Evolutionary conservation across 352 stramenopile species (phyloP), one percentile per base, ranked within the genome.

Genomic region (Phytophthora podocarpi): DNA sequence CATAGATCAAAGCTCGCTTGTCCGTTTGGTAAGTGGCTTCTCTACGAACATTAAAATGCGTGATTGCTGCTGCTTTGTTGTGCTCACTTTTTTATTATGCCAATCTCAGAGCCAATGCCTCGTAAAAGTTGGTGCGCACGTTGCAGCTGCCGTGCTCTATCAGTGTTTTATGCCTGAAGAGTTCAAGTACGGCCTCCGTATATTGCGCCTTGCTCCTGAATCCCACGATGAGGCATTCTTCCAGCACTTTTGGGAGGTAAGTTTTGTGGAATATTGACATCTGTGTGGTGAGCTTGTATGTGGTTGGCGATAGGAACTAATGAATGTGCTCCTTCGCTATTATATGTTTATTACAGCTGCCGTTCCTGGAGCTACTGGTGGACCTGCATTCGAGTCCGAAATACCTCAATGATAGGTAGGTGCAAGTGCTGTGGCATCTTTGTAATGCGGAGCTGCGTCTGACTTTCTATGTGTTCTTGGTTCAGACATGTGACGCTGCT

Each of bases 241-340:
- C 48, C 86, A 95, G 80, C 93, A 92, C 62, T 92, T 93, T 68
- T 95, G 84, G 83, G 78, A 91, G 82, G 82, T 91, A 74, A 32
- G 27, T 52, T 12, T 24, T 40, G 28, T 37, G n/a, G 18, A 16
- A 37, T 34, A 18, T 35, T 39, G n/a, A 16, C 8, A 5, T 16
- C 20, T 3, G 24, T 35, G 12, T 50, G n/a, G 20, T 20, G 27
- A 6, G n/a, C n/a, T 20, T 43, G 20, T 28, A 32, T 31, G 34
- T 16, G 34, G 15, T 21, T 10, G 3, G 41, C 66, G 21, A 21
- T 31, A 36, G 20, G 8, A n/a, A 54, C 37, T 58, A 30, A 53
- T 20, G 12, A 18, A 8, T 47, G 24, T 27, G 21, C 18, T 61
- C n/a, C 30, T 45, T 39, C 43, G 24, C 5, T 43, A 35, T 20